A percentile compares a stretch with the other conserved stretches of the same genome.
These are phyloP conservation scores for Malus hybrid DNA, from an alignment of 331 rosid species.

Conservation along the genomic window DNA sequence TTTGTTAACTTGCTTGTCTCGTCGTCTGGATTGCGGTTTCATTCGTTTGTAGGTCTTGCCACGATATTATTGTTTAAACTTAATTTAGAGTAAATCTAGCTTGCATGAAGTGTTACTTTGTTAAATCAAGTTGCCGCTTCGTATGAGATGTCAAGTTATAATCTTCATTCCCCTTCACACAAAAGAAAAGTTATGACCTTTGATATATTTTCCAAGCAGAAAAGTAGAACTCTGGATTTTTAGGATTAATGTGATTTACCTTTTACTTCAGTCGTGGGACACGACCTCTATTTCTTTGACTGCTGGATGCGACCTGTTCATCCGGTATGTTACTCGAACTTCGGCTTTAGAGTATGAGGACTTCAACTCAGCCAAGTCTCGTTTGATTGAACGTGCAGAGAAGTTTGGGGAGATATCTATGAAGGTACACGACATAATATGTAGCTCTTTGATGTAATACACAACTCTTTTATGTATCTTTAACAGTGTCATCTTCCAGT, in stretches of 20 bases:
- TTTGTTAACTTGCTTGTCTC: neutral
- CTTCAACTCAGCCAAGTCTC: slow-evolving; percentile 72
- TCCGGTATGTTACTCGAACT: slow-evolving; percentile 83
- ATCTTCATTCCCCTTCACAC: too few relatives aligned
- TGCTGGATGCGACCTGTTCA: slow-evolving; percentile 82
- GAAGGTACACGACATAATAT: slow-evolving; percentile 36
- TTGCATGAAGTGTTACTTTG: neutral
- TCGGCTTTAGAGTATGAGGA: slow-evolving; percentile 87
- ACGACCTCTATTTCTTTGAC: slow-evolving; percentile 81
- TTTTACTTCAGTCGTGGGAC: slow-evolving; percentile 59
- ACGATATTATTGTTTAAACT: neutral
- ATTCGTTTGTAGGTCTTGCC: neutral
- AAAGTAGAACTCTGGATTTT: neutral
- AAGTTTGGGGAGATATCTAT: slow-evolving; percentile 84
- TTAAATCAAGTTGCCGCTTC: neutral
- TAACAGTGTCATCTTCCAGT: neutral
- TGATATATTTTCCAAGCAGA: neutral
- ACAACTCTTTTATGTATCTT: neutral
- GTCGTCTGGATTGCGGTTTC: neutral
- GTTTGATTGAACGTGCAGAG: slow-evolving; percentile 88
- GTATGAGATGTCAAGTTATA: neutral
- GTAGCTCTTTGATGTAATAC: too few relatives aligned
- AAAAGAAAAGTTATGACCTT: neutral
- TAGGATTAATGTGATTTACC: neutral
- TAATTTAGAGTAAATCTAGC: neutral